Evolutionary conservation across 306 rosid species (phyloP).

Genomic region (Datisca glomerata): DNA sequence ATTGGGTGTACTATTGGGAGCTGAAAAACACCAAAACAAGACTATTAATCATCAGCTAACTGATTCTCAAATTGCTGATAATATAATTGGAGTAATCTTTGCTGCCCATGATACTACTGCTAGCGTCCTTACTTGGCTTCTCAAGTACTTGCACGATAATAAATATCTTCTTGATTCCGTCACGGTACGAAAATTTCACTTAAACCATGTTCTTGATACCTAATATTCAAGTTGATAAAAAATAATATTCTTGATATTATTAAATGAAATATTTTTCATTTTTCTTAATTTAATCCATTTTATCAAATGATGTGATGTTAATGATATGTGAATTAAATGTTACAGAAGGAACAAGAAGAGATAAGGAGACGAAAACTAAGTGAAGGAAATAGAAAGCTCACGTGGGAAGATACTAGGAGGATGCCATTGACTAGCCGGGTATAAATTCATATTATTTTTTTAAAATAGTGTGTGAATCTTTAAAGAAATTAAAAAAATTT

Average conservation of each 20-base stretch:
- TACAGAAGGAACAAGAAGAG: constrained; percentile 66
- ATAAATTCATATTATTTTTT: neutral
- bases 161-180: constrained; percentile 41
- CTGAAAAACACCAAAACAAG: constrained; percentile 9
- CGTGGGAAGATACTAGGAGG: constrained; percentile 61
- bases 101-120: constrained; percentile 98
- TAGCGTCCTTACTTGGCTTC: constrained; percentile 67
- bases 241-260: neutral
- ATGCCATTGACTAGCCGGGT: constrained; percentile 60
- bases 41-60: constrained; percentile 13
- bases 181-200: too few relatives aligned
- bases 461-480: neutral
- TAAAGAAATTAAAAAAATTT: neutral
- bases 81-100: constrained; percentile 78
- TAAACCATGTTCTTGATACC: neutral
- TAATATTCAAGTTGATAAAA: neutral
- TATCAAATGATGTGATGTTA: too few relatives aligned
- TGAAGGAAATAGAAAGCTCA: constrained; percentile 39
- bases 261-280: neutral
- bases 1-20: constrained; percentile 36
- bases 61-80: constrained; percentile 76
- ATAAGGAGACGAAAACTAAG: constrained; percentile 17
- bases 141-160: constrained; percentile 71
- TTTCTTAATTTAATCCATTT: too few relatives aligned
- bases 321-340: constrained; percentile 5